Base-by-base conservation (phyloP, 768 basidiomycete species). In the Russula earlei region DNA sequence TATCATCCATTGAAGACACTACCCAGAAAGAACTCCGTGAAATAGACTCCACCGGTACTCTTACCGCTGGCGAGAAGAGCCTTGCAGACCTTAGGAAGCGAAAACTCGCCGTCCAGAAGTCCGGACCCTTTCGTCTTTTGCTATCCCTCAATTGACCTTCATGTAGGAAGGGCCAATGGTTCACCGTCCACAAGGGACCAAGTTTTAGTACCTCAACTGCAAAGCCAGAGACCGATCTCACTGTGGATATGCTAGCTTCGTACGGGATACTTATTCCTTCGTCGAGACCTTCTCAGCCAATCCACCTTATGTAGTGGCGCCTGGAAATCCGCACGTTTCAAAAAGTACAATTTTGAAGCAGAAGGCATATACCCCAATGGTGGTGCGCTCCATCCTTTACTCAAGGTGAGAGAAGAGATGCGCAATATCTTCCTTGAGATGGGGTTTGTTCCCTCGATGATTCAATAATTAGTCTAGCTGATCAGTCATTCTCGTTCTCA, bases 341-440 rank as follows among this genome's bases (percentile, higher is more conserved):
- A 99, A 69, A 93, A 94, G 69, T 99, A 98, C 73, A 99, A 99
- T 72, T 98, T 98, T 64, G 93, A 95, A 63, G 94, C 96, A 0
- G 93, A 93, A 60, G 96, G 96, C 50, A 81, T 85, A 27, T 89
- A 87, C 9, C 85, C 93, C 3, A 80, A 81, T 37, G 92, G 93
- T 29, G 96, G 96, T 38, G 92, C 94, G 14, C 75, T 98, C 29
- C 96, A 98, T 70, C 96, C 96, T 15, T 77, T 99, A 33, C 81
- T 99, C 55, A 98, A 98, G 75, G 96, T 99, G 24, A 79, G 96
- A 54, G 96, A 98, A 72, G 96, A 99, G 70, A 91, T 99, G 67
- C 80, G 94, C 50, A 87, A 87, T 68, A 97, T 98, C 66, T 99
- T 99, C 78, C 78, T 99, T 63, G 96, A 99, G 70, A 98, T 98